A percentile compares a stretch with the other conserved stretches of the same genome.
Evolutionary conservation across 2,329 filamentous ascomycete species (phyloP).

Genomic region (Akanthomyces lecanii): DNA sequence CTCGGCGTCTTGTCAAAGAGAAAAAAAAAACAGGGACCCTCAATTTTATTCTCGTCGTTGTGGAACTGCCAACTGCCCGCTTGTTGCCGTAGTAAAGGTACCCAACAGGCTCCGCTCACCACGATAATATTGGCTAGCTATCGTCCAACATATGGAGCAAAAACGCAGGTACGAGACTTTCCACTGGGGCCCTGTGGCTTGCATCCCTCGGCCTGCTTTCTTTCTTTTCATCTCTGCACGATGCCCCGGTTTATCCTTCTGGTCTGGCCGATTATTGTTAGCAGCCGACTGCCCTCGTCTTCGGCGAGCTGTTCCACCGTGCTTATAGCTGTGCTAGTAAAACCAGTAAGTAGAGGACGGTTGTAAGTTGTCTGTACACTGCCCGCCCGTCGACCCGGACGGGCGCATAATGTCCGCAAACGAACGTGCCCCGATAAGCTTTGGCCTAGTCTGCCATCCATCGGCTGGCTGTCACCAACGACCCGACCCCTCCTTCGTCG

Average conservation of each 20-base stretch:
- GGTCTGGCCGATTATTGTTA: too few relatives aligned
- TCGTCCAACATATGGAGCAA: neutral
- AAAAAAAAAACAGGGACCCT: neutral
- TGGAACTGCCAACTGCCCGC: conserved; percentile 5
- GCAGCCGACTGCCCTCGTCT: too few relatives aligned
- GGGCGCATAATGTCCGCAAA: neutral
- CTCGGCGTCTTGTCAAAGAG: conserved; percentile 1
- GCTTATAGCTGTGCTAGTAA: too few relatives aligned
- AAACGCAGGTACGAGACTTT: conserved; percentile 7
- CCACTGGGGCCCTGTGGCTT: conserved; percentile 1
- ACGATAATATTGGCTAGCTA: conserved; percentile 1
- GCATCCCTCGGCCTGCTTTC: neutral
- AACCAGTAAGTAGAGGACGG: neutral
- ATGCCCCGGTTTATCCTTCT: neutral
- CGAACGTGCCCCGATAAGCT: conserved; percentile 6
- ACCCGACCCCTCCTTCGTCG: neutral
- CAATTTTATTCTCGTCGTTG: conserved; percentile 2
- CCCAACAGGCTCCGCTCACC: conserved; percentile 5
- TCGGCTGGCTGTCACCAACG: neutral
- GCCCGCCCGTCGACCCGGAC: neutral
- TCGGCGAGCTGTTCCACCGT: too few relatives aligned
- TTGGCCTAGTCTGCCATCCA: neutral
- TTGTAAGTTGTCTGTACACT: conserved; percentile 2
- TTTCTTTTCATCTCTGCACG: neutral
- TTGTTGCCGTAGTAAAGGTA: neutral